phyloP scores from a whole-genome alignment of 768 basidiomycete species.

The Auriscalpium vulgare region DNA sequence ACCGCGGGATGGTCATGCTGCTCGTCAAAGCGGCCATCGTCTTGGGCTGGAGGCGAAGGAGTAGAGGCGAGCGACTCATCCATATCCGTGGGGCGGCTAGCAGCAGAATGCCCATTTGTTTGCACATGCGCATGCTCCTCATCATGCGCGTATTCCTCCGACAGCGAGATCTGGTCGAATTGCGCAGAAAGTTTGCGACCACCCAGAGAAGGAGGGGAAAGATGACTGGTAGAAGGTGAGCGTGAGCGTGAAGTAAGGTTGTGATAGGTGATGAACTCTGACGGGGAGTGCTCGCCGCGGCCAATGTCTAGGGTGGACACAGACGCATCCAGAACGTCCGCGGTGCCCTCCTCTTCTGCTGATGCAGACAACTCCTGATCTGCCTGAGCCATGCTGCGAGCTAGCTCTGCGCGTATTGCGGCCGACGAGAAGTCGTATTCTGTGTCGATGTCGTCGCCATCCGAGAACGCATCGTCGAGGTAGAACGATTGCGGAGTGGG shows the following conservation, averaged over 20 bases:
- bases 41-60: not conserved
- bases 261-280: not conserved
- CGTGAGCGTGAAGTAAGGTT: slow-evolving; percentile 6
- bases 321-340: slow-evolving; percentile 33
- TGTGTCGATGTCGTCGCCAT: slow-evolving; percentile 42
- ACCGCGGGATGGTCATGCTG: not conserved
- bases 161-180: slow-evolving; percentile 20
- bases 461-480: slow-evolving; percentile 62
- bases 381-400: slow-evolving; percentile 33
- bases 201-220: slow-evolving; percentile 4
- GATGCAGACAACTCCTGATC: slow-evolving; percentile 25
- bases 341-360: slow-evolving; percentile 20
- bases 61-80: not conserved
- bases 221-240: slow-evolving; percentile 17
- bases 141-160: slow-evolving; percentile 8
- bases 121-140: not conserved
- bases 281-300: slow-evolving; percentile 16
- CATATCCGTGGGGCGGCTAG: not conserved
- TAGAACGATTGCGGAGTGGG: not conserved
- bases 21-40: not conserved
- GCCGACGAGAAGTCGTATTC: slow-evolving; percentile 50
- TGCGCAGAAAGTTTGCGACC: slow-evolving; percentile 7
- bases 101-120: not conserved
- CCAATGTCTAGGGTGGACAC: slow-evolving; percentile 53
- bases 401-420: slow-evolving; percentile 55